Conservation (phyloP, 768 basidiomycete genomes). For the Russula sp. region DNA sequence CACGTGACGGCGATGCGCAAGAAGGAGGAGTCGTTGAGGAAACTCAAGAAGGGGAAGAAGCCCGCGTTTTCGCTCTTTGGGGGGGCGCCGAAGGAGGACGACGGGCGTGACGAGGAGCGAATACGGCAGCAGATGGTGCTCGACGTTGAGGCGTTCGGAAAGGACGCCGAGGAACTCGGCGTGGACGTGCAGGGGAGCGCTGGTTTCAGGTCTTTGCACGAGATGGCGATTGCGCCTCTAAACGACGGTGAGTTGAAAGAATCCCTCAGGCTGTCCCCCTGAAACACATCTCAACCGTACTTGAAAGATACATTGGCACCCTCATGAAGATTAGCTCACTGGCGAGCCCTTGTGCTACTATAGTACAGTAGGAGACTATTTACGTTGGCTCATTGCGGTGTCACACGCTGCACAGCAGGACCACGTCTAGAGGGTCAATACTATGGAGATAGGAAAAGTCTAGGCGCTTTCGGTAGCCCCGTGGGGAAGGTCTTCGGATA, state of each 20-base stretch:
- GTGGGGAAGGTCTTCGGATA: too few species aligned
- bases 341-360: too few species aligned
- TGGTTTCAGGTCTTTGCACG: conserved; percentile 49
- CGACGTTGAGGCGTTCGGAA: conserved; percentile 80
- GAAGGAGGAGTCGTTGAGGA: conserved; percentile 82
- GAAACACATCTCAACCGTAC: neutral
- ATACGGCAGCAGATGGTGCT: conserved; percentile 80
- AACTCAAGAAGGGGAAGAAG: conserved; percentile 84
- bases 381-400: too few species aligned
- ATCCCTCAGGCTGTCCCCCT: neutral
- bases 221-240: conserved; percentile 49
- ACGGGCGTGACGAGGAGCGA: conserved; percentile 81
- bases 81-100: conserved; percentile 50
- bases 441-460: too few species aligned
- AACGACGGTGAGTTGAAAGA: conserved; percentile 29
- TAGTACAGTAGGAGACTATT: too few species aligned
- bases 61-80: conserved; percentile 77
- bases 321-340: neutral
- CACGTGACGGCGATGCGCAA: conserved; percentile 84
- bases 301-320: neutral
- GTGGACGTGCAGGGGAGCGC: conserved; percentile 51
- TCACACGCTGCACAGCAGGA: too few species aligned
- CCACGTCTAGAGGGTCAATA: too few species aligned
- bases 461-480: too few species aligned
- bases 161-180: conserved; percentile 65